These are phyloP conservation scores for Trypanosomatidae sp. DNA, from an alignment of 208 protist species.

Conservation along the genomic window DNA sequence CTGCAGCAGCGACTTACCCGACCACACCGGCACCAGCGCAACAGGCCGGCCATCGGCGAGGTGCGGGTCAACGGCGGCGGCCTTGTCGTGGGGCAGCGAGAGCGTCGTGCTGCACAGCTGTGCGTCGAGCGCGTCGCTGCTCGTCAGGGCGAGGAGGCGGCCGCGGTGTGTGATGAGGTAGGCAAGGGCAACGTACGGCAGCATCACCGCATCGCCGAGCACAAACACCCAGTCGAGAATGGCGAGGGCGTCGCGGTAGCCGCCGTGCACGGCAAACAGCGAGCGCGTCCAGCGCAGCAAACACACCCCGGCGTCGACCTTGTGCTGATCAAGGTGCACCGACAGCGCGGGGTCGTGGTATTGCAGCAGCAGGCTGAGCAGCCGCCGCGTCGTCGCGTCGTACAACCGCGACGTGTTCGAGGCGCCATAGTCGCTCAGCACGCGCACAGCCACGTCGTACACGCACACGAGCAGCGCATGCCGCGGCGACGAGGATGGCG, in stretches of 20 bases:
- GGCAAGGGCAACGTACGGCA: constrained; percentile 55
- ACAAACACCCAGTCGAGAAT: constrained; percentile 75
- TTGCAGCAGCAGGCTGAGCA: constrained; percentile 83
- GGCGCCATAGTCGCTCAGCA: constrained; percentile 24
- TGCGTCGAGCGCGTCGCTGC: constrained; percentile 13
- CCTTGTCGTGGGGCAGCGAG: constrained; percentile 15
- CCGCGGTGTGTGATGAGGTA: constrained; percentile 48
- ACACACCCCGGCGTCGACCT: constrained; percentile 34
- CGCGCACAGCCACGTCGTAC: neutral
- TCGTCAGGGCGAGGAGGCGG: constrained; percentile 17
- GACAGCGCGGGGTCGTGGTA: constrained; percentile 80
- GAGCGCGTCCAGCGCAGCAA: constrained; percentile 42
- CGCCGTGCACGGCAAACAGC: constrained; percentile 29
- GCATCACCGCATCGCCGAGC: constrained; percentile 43
- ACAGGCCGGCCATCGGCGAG: constrained; percentile 32
- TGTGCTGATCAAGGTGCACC: constrained; percentile 64
- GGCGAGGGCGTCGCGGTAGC: constrained; percentile 18
- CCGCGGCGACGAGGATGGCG: no score
- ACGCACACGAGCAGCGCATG: constrained; percentile 4
- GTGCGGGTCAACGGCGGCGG: constrained; percentile 17
- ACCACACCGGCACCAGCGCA: constrained; percentile 29
- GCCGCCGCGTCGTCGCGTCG: constrained; percentile 7
- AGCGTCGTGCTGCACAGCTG: constrained; percentile 15
- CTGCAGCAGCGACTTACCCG: constrained; percentile 54
- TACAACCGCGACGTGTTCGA: constrained; percentile 23